phyloP scores from a whole-genome alignment of 176 grass and related monocot species.

The Bonia amplexicaulis region DNA sequence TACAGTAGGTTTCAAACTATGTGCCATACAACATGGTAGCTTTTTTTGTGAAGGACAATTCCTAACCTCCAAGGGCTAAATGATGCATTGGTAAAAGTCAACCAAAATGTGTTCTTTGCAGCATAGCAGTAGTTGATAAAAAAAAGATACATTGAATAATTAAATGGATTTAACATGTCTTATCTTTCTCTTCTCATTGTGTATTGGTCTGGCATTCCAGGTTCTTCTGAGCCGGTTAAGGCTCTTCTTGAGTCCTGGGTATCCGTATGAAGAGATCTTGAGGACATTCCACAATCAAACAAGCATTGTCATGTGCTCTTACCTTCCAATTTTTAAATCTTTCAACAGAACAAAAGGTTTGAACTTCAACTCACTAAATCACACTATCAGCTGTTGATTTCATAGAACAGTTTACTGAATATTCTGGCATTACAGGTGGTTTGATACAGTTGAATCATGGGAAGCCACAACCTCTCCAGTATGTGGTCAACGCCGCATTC shows the following conservation, averaged over 20 bases:
- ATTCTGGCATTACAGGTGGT: constrained; percentile 56
- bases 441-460: constrained; percentile 91
- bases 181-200: not conserved
- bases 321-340: constrained; percentile 76
- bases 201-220: constrained; percentile 40
- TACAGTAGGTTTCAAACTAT: not conserved
- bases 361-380: not conserved
- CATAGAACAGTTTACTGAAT: constrained; percentile 5
- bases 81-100: not conserved
- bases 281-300: constrained; percentile 95
- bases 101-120: not conserved
- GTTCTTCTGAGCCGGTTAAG: constrained; percentile 92
- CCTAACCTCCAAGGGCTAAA: not conserved
- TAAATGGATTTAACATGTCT: not conserved
- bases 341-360: constrained; percentile 90
- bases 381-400: not conserved
- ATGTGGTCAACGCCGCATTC: constrained; percentile 89
- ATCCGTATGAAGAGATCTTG: constrained; percentile 90
- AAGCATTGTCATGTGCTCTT: constrained; percentile 90
- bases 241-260: constrained; percentile 95
- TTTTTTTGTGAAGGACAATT: not conserved
- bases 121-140: not conserved
- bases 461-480: constrained; percentile 76
- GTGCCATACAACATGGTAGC: not conserved
- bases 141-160: not conserved